Percentiles rank a stretch among this genome's conserved stretches.
These are phyloP conservation scores for Lecanosticta acicola DNA, from an alignment of 2,329 filamentous ascomycete genomes.

Conservation along the genomic window DNA sequence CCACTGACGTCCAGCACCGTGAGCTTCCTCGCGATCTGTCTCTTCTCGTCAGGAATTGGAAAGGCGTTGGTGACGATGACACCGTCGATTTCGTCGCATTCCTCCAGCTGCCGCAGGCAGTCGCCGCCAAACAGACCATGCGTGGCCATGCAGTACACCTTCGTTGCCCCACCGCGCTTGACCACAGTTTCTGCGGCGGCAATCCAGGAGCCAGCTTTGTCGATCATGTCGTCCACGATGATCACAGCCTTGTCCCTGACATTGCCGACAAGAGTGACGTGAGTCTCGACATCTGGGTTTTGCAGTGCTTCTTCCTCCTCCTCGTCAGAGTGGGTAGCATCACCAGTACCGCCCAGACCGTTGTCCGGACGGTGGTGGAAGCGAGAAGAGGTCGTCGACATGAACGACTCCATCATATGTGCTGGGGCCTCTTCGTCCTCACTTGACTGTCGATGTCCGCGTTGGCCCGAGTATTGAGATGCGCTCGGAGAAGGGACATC, in stretches of 20 bases:
- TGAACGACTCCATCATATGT: conserved; percentile 74
- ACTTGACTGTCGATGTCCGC: conserved; percentile 41
- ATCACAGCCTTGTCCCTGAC: conserved; percentile 84
- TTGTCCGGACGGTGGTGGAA: conserved; percentile 38
- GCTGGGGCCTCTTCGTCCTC: conserved; percentile 58
- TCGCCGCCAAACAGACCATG: conserved; percentile 92
- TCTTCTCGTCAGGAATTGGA: conserved; percentile 72
- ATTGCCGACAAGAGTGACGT: conserved; percentile 95
- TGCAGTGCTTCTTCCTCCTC: conserved; percentile 89
- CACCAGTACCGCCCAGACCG: conserved; percentile 75
- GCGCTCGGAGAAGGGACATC: conserved; percentile 75
- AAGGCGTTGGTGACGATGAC: conserved; percentile 98
- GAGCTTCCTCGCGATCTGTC: conserved; percentile 70
- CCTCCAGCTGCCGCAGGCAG: conserved; percentile 81
- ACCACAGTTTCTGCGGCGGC: conserved; percentile 94
- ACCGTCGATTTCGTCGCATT: conserved; percentile 86
- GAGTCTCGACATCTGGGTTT: conserved; percentile 78
- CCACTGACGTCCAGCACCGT: conserved; percentile 84
- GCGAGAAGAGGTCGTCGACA: conserved; percentile 73
- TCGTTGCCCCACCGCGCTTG: conserved; percentile 83
- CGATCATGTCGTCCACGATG: conserved; percentile 98
- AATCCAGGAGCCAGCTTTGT: conserved; percentile 95
- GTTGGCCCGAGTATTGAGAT: conserved; percentile 54
- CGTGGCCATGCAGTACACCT: conserved; percentile 95
- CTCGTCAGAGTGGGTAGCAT: conserved; percentile 76